These are phyloP conservation scores for Primulina eburnea DNA, from an alignment of 257 asterid genomes.

Conservation along the genomic window DNA sequence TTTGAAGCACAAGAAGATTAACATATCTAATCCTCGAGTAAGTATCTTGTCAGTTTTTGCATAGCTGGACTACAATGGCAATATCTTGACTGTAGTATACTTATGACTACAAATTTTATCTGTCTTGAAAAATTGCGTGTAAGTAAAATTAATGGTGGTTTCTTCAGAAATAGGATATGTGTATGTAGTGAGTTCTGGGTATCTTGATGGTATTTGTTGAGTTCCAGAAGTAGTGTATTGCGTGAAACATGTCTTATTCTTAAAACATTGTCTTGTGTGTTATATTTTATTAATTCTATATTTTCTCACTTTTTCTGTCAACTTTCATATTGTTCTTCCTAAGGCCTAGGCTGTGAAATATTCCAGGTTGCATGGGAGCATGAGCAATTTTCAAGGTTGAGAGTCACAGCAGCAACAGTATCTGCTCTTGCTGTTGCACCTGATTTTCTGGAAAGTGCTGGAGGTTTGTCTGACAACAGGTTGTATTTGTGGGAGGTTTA, in stretches of 20 bases:
- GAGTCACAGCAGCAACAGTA: conserved; percentile 91
- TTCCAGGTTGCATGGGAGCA: conserved; percentile 99
- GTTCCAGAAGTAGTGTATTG: not conserved
- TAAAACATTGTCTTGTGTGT: conserved; percentile 11
- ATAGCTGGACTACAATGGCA: conserved; percentile 3
- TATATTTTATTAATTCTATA: conserved; percentile 1
- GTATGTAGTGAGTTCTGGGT: conserved; percentile 11
- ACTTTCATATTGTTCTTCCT: conserved; percentile 29
- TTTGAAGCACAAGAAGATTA: conserved; percentile 94
- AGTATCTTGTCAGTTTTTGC: conserved; percentile 30
- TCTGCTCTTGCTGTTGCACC: conserved; percentile 80
- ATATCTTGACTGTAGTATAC: not conserved
- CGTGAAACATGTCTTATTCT: not conserved
- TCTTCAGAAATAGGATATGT: not conserved
- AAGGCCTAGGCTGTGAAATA: conserved; percentile 27
- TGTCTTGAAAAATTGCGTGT: not conserved
- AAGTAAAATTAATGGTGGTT: conserved; percentile 5
- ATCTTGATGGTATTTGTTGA: not conserved
- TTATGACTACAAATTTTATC: not conserved
- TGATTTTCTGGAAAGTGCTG: conserved; percentile 75
- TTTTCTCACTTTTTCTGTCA: conserved; percentile 16
- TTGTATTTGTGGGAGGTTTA: conserved; percentile 26
- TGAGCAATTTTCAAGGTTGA: conserved; percentile 86
- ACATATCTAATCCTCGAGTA: conserved; percentile 94
- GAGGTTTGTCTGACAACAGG: conserved; percentile 85